A percentile compares a stretch with the other conserved stretches of the same genome.
Conservation (phyloP, 192 early-diverging fungal species). For the Linderina pennispora region DNA sequence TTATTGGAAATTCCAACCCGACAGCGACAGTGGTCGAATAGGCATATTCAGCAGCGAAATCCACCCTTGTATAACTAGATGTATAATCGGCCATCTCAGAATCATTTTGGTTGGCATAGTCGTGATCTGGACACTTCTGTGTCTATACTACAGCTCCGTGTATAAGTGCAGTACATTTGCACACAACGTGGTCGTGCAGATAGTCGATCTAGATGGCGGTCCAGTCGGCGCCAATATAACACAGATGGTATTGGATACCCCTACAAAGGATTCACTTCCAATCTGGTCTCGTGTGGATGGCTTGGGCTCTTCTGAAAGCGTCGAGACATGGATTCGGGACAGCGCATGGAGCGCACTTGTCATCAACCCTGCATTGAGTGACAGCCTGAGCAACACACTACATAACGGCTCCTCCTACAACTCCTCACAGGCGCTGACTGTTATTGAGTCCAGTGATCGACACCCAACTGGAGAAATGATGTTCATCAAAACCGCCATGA, state of each 20-base stretch:
- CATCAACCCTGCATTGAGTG: constrained; percentile 25
- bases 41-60: constrained; percentile 8
- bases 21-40: constrained; percentile 25
- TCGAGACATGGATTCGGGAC: constrained; percentile 14
- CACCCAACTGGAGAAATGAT: constrained; percentile 19
- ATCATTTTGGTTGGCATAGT: constrained; percentile 9
- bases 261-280: constrained; percentile 7
- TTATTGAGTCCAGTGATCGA: constrained; percentile 18
- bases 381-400: constrained; percentile 14
- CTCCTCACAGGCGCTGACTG: constrained; percentile 18
- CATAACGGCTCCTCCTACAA: constrained; percentile 12
- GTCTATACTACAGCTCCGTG: constrained; percentile 30
- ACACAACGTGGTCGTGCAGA: constrained; percentile 28
- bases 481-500: constrained; percentile 14
- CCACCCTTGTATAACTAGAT: constrained; percentile 11
- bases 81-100: constrained; percentile 14
- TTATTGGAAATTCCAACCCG: constrained; percentile 12
- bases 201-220: constrained; percentile 40
- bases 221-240: constrained; percentile 23
- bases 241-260: constrained; percentile 16
- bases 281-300: constrained; percentile 10
- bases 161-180: constrained; percentile 20
- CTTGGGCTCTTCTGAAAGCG: constrained; percentile 2
- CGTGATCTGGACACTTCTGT: constrained; percentile 34
- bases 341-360: constrained; percentile 32